These are phyloP conservation scores for Crithidia acanthocephali DNA, from an alignment of 208 protist genomes.

Conservation along the genomic window DNA sequence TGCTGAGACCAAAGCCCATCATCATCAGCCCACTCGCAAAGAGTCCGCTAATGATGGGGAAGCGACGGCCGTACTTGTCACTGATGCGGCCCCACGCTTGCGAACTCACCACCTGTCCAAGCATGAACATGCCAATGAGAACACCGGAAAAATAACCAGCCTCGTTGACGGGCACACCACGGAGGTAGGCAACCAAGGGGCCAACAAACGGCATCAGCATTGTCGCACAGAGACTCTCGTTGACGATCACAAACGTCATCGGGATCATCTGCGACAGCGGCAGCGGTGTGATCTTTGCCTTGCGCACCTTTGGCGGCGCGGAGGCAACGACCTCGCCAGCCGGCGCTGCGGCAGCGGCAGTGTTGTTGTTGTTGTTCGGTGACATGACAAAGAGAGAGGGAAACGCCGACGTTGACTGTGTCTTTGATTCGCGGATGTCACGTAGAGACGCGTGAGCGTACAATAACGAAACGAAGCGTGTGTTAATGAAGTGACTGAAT, in stretches of 20 bases:
- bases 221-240: slow-evolving; percentile 56
- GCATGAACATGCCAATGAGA: slow-evolving; percentile 55
- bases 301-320: background rate
- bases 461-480: no score
- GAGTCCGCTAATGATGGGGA: slow-evolving; percentile 61
- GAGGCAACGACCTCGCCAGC: background rate
- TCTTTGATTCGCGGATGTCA: no score
- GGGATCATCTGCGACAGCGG: slow-evolving; percentile 57
- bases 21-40: slow-evolving; percentile 68
- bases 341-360: no score
- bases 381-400: background rate
- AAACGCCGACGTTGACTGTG: no score
- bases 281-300: slow-evolving; percentile 47
- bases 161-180: slow-evolving; percentile 38
- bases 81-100: slow-evolving; percentile 63
- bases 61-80: slow-evolving; percentile 63
- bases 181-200: slow-evolving; percentile 50
- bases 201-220: slow-evolving; percentile 76
- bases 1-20: slow-evolving; percentile 71
- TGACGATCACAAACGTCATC: slow-evolving; percentile 67
- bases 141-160: slow-evolving; percentile 62
- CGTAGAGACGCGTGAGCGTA: no score
- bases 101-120: slow-evolving; percentile 60
- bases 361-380: no score
- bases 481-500: no score